These are phyloP conservation scores for Fusarium sp. DNA, from an alignment of 2,329 filamentous ascomycete genomes.

Conservation along the genomic window DNA sequence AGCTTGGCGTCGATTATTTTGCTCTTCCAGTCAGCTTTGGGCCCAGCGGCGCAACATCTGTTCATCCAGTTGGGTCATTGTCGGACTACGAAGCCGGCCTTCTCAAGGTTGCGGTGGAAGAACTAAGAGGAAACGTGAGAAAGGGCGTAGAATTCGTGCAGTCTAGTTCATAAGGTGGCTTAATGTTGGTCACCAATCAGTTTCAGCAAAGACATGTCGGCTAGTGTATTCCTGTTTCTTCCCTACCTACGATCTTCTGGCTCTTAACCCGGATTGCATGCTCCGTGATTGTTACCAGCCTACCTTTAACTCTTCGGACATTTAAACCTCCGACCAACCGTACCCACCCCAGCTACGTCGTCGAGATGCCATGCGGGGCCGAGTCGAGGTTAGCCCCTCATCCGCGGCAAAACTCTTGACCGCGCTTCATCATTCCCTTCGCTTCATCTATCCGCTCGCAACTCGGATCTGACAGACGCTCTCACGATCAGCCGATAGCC, in stretches of 20 bases:
- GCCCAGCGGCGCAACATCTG: neutral
- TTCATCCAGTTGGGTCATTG: neutral
- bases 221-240: neutral
- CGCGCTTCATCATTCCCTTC: neutral
- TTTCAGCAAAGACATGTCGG: neutral
- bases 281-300: neutral
- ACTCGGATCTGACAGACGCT: neutral
- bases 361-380: neutral
- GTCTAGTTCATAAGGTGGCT: neutral
- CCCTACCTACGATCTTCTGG: too few relatives aligned
- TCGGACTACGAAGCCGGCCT: neutral
- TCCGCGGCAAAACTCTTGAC: neutral
- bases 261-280: neutral
- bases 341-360: neutral
- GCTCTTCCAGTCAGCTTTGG: conserved; percentile 7
- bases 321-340: neutral
- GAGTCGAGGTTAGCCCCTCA: neutral
- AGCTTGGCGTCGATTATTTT: conserved; percentile 70
- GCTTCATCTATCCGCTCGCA: neutral
- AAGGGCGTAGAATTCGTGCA: neutral
- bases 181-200: neutral
- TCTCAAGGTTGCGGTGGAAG: neutral
- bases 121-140: neutral
- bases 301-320: neutral
- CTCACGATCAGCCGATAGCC: neutral